Conservation (phyloP, 148 eudicot species). For the Fagopyrum tataricum region DNA sequence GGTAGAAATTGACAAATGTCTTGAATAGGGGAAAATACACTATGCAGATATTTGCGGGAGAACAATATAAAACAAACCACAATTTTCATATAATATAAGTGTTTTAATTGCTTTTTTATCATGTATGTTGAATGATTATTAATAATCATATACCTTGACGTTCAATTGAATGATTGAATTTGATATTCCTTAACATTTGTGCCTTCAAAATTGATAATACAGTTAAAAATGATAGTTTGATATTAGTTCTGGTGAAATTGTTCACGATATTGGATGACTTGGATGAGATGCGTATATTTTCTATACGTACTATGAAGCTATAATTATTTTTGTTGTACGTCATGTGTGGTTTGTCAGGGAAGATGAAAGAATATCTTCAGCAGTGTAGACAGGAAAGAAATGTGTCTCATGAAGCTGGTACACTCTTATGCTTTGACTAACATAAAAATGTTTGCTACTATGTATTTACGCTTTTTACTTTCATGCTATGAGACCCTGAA, state of each 20-base stretch:
- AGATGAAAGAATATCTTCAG: conserved; percentile 18
- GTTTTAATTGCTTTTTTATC: background rate
- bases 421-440: background rate
- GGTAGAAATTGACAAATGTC: background rate
- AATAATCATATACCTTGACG: background rate
- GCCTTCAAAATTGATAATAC: background rate
- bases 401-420: conserved; percentile 23
- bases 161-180: background rate
- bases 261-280: background rate
- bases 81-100: background rate
- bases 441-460: background rate
- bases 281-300: background rate
- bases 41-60: background rate
- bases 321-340: background rate
- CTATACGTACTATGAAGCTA: background rate
- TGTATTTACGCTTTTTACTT: background rate
- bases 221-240: background rate
- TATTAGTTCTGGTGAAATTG: background rate
- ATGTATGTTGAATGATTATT: background rate
- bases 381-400: conserved; percentile 21
- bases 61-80: background rate
- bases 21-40: background rate
- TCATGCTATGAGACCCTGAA: background rate
- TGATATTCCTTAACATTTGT: background rate
- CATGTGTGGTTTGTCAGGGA: conserved; percentile 17